Percentiles rank a stretch among this genome's conserved stretches.
phyloP scores from a whole-genome alignment of 148 eudicot genomes.

The Limonium bicolor region DNA sequence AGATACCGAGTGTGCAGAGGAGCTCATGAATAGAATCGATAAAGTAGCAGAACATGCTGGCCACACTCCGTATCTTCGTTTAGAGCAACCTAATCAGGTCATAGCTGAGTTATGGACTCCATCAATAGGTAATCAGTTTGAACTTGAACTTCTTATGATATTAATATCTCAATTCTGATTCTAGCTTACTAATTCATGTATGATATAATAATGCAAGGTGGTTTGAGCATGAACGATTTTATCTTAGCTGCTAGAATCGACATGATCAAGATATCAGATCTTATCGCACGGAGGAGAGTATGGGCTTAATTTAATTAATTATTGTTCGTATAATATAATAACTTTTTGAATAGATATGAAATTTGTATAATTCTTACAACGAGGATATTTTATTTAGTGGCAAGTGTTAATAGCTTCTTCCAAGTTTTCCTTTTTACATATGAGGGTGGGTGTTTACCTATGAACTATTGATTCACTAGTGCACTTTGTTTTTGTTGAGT shows the following conservation, averaged over 20 bases:
- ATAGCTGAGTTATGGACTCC: constrained; percentile 64
- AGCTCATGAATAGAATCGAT: constrained; percentile 48
- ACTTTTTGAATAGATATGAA: too few species aligned
- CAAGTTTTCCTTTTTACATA: too few species aligned
- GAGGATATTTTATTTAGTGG: too few species aligned
- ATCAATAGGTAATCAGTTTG: constrained; percentile 25
- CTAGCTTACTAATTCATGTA: too few species aligned
- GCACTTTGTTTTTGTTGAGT: too few species aligned
- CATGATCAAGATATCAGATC: constrained; percentile 69
- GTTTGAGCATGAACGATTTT: constrained; percentile 85
- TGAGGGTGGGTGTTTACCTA: too few species aligned
- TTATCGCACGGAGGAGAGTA: constrained; percentile 57
- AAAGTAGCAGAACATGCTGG: constrained; percentile 30
- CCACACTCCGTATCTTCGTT: constrained; percentile 48
- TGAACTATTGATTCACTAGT: too few species aligned
- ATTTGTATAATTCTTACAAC: too few species aligned
- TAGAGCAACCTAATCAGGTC: constrained; percentile 55
- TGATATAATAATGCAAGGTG: too few species aligned
- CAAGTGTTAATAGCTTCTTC: too few species aligned
- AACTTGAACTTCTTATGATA: not conserved
- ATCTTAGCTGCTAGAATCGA: constrained; percentile 92
- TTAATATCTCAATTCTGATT: not conserved
- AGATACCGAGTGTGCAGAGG: constrained; percentile 49
- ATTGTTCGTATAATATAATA: too few species aligned
- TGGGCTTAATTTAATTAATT: constrained; percentile 79